These are phyloP conservation scores for Lachnellula occidentalis DNA, from an alignment of 2,329 filamentous ascomycete genomes.

Conservation along the genomic window DNA sequence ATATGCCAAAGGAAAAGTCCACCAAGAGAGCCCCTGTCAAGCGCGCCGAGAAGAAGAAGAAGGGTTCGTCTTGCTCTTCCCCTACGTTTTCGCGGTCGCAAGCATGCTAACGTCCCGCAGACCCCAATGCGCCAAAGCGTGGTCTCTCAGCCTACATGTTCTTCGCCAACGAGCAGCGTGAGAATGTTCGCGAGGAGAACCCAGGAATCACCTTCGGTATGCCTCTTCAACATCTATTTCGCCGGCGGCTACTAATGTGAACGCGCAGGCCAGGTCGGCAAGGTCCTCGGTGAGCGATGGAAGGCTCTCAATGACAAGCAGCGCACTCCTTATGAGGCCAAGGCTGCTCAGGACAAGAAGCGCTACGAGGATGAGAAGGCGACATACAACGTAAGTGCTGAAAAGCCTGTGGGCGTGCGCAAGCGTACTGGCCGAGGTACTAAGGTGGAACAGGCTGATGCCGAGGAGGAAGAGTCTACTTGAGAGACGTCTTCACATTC, in stretches of 20 bases:
- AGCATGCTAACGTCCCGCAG: conserved; percentile 51
- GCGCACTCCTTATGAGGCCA: conserved; percentile 88
- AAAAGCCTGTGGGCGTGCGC: conserved; percentile 16
- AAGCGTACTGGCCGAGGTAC: conserved; percentile 24
- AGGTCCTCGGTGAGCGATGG: conserved; percentile 97
- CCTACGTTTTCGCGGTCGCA: not conserved
- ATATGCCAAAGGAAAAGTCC: conserved; percentile 64
- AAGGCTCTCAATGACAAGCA: conserved; percentile 94
- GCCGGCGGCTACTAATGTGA: conserved; percentile 11
- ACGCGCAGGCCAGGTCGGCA: conserved; percentile 79
- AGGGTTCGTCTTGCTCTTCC: conserved; percentile 46
- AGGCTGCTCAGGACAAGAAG: conserved; percentile 97
- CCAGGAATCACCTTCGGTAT: conserved; percentile 92
- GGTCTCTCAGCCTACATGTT: conserved; percentile 99
- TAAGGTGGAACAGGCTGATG: conserved; percentile 43
- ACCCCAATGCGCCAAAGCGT: conserved; percentile 93
- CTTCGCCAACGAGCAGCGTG: conserved; percentile 99
- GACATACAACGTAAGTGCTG: conserved; percentile 71
- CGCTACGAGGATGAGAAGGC: conserved; percentile 98
- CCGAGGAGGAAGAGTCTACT: conserved; percentile 49
- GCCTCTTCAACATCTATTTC: conserved; percentile 21
- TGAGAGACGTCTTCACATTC: conserved; percentile 20
- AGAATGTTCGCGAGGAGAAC: conserved; percentile 97
- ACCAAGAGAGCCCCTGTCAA: conserved; percentile 57
- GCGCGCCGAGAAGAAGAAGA: conserved; percentile 63